Evolutionary conservation across 2,329 filamentous ascomycete species (phyloP).

Genomic region (Fusarium mangiferae): DNA sequence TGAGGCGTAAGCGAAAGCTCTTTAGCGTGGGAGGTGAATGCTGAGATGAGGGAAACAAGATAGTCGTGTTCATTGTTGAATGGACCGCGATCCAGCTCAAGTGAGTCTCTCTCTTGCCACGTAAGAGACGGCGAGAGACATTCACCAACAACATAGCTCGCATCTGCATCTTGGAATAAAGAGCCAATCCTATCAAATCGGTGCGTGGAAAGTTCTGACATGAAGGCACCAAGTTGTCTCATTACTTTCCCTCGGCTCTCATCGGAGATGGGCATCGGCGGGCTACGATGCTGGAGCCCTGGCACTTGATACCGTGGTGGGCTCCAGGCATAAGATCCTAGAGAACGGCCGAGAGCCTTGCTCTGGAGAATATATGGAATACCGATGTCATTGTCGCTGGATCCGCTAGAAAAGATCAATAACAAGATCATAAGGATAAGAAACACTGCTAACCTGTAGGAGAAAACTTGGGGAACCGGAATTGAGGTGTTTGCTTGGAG

Average conservation of each 20-base stretch:
- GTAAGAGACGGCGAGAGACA: background rate
- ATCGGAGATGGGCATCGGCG: background rate
- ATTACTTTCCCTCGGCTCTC: background rate
- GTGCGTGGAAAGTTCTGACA: background rate
- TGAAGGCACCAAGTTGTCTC: background rate
- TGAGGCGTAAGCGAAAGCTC: background rate
- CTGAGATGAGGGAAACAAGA: fast-evolving
- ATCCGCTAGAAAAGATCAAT: background rate
- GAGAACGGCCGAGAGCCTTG: background rate
- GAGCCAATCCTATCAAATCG: background rate
- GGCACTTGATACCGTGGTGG: fast-evolving
- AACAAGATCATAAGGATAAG: fast-evolving
- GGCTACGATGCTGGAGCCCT: background rate
- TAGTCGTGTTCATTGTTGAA: background rate
- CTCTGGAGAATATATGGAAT: background rate
- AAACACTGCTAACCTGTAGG: background rate
- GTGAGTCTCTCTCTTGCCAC: background rate
- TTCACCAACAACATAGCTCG: background rate
- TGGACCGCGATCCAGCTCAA: background rate
- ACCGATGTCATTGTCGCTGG: background rate
- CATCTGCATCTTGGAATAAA: background rate
- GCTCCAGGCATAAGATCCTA: background rate
- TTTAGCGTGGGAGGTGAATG: background rate
- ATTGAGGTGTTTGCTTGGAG: background rate
- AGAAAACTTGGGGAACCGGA: background rate